phyloP scores from a whole-genome alignment of 2,329 filamentous ascomycete species.

The Sporothrix protearum region DNA sequence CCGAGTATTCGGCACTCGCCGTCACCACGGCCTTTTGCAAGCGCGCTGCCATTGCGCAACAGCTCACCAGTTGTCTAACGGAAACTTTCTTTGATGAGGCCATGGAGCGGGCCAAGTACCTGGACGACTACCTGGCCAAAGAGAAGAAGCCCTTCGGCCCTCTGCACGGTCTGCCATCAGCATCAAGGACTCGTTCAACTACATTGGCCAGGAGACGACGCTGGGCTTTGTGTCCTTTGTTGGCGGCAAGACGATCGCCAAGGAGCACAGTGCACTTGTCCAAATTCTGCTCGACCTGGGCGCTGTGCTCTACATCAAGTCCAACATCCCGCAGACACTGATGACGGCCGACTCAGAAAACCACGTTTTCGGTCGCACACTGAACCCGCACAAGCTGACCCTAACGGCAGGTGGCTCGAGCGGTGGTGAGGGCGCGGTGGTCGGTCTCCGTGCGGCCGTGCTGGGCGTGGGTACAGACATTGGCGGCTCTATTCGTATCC shows the following conservation, averaged over 20 bases:
- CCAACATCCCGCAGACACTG: constrained; percentile 31
- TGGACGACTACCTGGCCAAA: constrained; percentile 35
- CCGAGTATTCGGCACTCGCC: constrained; percentile 10
- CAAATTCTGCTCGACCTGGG: constrained; percentile 30
- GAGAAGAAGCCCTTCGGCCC: constrained; percentile 36
- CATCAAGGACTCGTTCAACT: constrained; percentile 20
- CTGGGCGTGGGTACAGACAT: constrained; percentile 40
- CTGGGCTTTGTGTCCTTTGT: constrained; percentile 13
- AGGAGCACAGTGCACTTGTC: constrained; percentile 28
- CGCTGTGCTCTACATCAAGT: constrained; percentile 32
- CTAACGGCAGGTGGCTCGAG: constrained; percentile 38
- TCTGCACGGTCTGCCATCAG: constrained; percentile 42
- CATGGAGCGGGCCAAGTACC: constrained; percentile 33
- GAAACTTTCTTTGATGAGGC: constrained; percentile 39
- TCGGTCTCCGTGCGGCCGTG: constrained; percentile 35
- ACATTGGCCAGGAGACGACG: constrained; percentile 12
- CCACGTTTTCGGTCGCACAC: constrained; percentile 35
- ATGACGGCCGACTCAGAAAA: constrained; percentile 35
- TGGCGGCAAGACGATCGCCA: constrained; percentile 1
- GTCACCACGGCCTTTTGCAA: constrained; percentile 21
- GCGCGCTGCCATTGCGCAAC: constrained; percentile 23
- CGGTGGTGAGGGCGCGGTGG: constrained; percentile 39
- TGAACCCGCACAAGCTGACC: constrained; percentile 37
- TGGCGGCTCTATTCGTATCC: constrained; percentile 30
- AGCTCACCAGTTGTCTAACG: constrained; percentile 42